Conservation (phyloP, 768 basidiomycete genomes). For the Mycena amicta region DNA sequence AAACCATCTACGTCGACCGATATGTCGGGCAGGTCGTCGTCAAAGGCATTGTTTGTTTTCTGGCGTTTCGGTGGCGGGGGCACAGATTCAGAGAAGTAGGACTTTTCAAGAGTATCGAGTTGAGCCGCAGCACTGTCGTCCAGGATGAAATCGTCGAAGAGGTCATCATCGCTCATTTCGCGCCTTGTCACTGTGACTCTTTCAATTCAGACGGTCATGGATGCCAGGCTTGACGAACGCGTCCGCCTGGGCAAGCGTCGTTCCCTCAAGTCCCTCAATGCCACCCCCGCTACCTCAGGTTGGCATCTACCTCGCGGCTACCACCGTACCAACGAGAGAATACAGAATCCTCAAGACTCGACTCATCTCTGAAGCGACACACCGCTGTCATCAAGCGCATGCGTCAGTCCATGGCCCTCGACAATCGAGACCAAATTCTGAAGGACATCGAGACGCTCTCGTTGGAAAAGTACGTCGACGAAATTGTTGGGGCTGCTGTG, state of each 20-base stretch:
- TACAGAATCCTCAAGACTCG: conserved; percentile 74
- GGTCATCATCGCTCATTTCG: conserved; percentile 70
- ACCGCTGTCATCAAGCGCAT: conserved; percentile 95
- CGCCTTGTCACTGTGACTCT: neutral
- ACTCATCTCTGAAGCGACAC: conserved; percentile 95
- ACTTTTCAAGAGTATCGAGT: conserved; percentile 61
- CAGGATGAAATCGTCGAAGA: conserved; percentile 60
- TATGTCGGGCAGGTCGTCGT: conserved; percentile 63
- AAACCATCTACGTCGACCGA: conserved; percentile 60
- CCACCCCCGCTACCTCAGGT: conserved; percentile 15
- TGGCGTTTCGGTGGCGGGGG: conserved; percentile 55
- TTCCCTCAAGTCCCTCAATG: conserved; percentile 21
- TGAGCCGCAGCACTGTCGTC: conserved; percentile 64
- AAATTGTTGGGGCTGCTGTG: conserved; percentile 82
- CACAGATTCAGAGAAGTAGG: conserved; percentile 35
- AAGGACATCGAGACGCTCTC: conserved; percentile 91
- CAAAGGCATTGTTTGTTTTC: conserved; percentile 50
- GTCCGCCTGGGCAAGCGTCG: conserved; percentile 15
- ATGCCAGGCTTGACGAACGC: conserved; percentile 11
- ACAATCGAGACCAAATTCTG: conserved; percentile 83
- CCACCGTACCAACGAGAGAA: neutral
- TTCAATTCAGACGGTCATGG: no score
- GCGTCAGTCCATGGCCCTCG: conserved; percentile 79
- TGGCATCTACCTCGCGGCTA: neutral
- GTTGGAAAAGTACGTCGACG: conserved; percentile 94